Base-by-base conservation (phyloP, 805 yeast genomes). In the Saturnispora bothae region DNA sequence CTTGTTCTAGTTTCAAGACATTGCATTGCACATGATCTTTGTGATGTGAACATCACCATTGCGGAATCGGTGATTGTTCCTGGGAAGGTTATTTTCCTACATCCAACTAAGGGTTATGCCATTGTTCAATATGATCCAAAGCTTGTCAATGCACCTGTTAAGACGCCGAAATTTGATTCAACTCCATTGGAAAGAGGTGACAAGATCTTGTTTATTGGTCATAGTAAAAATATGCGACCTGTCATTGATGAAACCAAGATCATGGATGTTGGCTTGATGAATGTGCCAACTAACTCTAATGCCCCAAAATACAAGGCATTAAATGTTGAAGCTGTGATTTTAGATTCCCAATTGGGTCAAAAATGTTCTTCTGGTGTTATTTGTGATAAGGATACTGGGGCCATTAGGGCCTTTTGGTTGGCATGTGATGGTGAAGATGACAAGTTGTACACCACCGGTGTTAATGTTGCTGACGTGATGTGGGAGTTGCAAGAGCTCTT, bases 61-160 rank as follows among this genome's bases (percentile, higher is more conserved):
- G 95, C 96, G 4, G 95, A 88, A 45, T 80, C 94, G 1, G 73
- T 83, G 17, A 74, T 78, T 46, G 69, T 86, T 12, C 84, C 94
- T 0, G 96, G 80, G 1, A 67, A 75, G 45, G 92, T 86, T 19
- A 76, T 76, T 17, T 88, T 85, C 49, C 62, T 84, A 51, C 96
- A 86, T 54, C 96, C 96, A 25, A 74, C 83, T 27, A 83, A 80
- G 48, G 86, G 86, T 48, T 86, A 81, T 57, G 86, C 94, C 1
- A 73, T 86, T 40, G 66, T 88, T 19, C 73, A 83, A 54, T 88
- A 84, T 56, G 94, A 88, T 53, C 85, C 95, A 7, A 50, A 64
- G 4, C 60, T 84, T 36, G 79, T 88, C 13, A 55, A 69, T 17
- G 88, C 94, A 2, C 81, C 80, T 30, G 73, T 84, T 7, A 60